A percentile compares a stretch with the other conserved stretches of the same genome.
Evolutionary conservation across 352 stramenopile genomes (phyloP).

Genomic region (Phytopythium kandeliae): DNA sequence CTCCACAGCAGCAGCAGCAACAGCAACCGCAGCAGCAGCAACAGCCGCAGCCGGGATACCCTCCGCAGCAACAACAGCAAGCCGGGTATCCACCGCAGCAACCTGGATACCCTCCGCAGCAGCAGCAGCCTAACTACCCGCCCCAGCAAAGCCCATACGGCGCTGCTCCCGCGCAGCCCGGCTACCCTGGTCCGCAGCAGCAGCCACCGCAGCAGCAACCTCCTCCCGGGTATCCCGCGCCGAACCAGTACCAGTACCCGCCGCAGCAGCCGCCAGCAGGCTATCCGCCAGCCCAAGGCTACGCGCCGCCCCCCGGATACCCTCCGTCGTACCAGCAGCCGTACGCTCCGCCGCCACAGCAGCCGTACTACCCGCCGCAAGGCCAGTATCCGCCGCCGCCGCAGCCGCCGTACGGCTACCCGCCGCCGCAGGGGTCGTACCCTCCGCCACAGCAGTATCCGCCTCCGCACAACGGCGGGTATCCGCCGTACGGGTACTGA

Average conservation of each 20-base stretch:
- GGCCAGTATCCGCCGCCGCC: slow-evolving; percentile 14
- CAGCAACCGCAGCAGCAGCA: slow-evolving; percentile 25
- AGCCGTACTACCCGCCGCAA: slow-evolving; percentile 14
- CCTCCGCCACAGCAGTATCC: slow-evolving; percentile 23
- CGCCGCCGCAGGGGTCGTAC: slow-evolving; percentile 16
- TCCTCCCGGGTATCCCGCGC: slow-evolving; percentile 12
- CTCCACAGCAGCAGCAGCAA: slow-evolving; percentile 21
- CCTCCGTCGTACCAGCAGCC: slow-evolving; percentile 13
- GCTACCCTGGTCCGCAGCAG: slow-evolving; percentile 14
- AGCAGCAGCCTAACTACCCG: slow-evolving; percentile 19
- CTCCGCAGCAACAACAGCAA: slow-evolving; percentile 24
- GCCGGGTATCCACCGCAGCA: too few relatives aligned
- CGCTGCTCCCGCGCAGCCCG: neutral
- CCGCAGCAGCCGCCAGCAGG: slow-evolving; percentile 12
- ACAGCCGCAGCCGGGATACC: slow-evolving; percentile 12
- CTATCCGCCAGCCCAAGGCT: slow-evolving; percentile 12
- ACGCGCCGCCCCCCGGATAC: slow-evolving; percentile 11
- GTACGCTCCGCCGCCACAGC: slow-evolving; percentile 14
- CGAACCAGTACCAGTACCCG: slow-evolving; percentile 12
- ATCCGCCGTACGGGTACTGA: slow-evolving; percentile 21
- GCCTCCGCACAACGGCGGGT: slow-evolving; percentile 12
- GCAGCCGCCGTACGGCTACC: slow-evolving; percentile 26
- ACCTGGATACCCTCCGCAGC: slow-evolving; percentile 20
- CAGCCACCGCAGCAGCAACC: neutral
- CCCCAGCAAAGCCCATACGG: slow-evolving; percentile 10